Percentiles rank a stretch among this genome's conserved stretches.
phyloP scores from a whole-genome alignment of 495 filamentous ascomycete species.

The Penicillium nucicola region DNA sequence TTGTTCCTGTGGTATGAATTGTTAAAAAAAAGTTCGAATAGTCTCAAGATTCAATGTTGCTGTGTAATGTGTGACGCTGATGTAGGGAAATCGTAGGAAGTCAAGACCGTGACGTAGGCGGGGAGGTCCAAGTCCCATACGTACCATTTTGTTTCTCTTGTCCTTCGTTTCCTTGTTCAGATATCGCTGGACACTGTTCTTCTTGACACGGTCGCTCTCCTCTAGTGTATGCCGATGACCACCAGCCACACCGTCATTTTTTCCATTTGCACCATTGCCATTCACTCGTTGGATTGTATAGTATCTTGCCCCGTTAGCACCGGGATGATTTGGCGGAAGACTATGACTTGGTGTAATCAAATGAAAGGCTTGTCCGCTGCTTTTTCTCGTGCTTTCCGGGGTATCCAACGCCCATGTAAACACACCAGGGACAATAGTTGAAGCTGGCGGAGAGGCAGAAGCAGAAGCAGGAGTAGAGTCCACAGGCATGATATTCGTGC shows the following conservation, averaged over 20 bases:
- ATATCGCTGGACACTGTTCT: conserved; percentile 71
- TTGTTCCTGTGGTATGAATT: conserved; percentile 17
- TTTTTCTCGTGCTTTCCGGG: not conserved
- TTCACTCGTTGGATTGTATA: conserved; percentile 77
- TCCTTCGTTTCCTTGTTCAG: conserved; percentile 66
- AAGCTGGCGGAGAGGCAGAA: too few relatives aligned
- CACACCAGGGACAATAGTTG: conserved; percentile 21
- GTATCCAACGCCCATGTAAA: conserved; percentile 19
- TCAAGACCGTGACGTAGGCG: conserved; percentile 17
- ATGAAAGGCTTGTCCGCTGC: conserved; percentile 32
- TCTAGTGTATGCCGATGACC: conserved; percentile 73
- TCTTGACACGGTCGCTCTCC: conserved; percentile 83
- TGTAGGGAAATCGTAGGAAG: not conserved
- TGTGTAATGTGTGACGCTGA: not conserved
- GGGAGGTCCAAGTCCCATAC: conserved; percentile 17
- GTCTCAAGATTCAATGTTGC: not conserved
- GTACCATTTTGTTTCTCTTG: conserved; percentile 64
- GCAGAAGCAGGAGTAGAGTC: too few relatives aligned
- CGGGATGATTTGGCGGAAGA: conserved; percentile 40
- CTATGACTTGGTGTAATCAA: conserved; percentile 35
- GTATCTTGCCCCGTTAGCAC: conserved; percentile 51
- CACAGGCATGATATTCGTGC: too few relatives aligned
- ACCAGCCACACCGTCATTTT: conserved; percentile 61
- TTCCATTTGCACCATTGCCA: conserved; percentile 72
- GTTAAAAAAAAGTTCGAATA: conserved; percentile 3